Evolutionary conservation across 371 early-diverging fungal species (phyloP), one percentile per base, ranked within the genome.

Genomic region (Nematocida sp.): DNA sequence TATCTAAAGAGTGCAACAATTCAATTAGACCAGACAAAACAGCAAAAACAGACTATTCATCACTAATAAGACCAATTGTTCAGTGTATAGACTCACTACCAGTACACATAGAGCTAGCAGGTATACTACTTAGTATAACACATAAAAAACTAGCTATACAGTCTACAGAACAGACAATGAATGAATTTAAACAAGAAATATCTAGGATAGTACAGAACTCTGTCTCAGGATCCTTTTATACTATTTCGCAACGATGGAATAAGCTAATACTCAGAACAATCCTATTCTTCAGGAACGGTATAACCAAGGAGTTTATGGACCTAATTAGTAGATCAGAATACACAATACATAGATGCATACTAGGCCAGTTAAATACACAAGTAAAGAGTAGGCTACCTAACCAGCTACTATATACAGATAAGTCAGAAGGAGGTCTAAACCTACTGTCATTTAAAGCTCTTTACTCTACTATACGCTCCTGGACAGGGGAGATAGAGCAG

Each of bases 331-430:
- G 17, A 29, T 43, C n/a, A 13, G 67, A 77, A 37, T 34, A 55
- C 17, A 31, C 11, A 31, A 29, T 70, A 2, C 29, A 49, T 9
- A 63, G 15, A 27, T 53, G 38, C 62, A 89, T 99, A 83, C 96
- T 95, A 88, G 92, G 91, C 82, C 94, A 94, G 77, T 87, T 99
- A 76, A 96, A 96, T 85, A 90, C 91, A 52, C 95, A 95, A 85
- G 96, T 96, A 94, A 94, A 96, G 65, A 87, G 87, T 32, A 88
- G 99, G 81, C 96, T 96, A 88, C 98, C 98, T 41, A 93, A 93
- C 19, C 91, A 92, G 2, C 89, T 95, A 0, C 91, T 93, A 82
- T 90, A 89, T 85, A 84, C 79, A 85, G 87, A 92, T 2, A 90
- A 90, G 85, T 94, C 95, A 84, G 83, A 93, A 65, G 98, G 98